Evolutionary conservation across 2,329 filamentous ascomycete species (phyloP).

Genomic region (Scopulariopsis brevicaulis): DNA sequence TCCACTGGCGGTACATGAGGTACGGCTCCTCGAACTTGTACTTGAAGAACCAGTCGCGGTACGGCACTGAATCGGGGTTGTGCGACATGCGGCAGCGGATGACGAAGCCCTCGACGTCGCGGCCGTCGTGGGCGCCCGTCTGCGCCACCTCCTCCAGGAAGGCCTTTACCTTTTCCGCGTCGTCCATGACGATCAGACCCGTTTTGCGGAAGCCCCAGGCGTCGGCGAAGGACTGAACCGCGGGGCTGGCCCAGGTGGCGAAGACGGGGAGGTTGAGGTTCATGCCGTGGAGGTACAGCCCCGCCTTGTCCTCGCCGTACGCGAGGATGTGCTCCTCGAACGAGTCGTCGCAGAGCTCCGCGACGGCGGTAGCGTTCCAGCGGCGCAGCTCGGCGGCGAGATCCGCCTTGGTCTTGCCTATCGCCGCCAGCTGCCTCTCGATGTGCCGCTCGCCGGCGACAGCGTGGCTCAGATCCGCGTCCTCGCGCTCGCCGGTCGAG

Average conservation of each 20-base stretch:
- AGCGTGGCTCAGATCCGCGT: constrained; percentile 69
- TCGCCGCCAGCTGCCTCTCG: constrained; percentile 61
- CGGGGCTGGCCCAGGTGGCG: constrained; percentile 67
- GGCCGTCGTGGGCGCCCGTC: constrained; percentile 79
- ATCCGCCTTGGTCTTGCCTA: constrained; percentile 70
- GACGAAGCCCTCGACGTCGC: constrained; percentile 94
- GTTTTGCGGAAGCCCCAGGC: constrained; percentile 92
- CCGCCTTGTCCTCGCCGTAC: constrained; percentile 71
- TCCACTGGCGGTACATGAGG: constrained; percentile 97
- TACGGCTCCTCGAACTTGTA: constrained; percentile 99
- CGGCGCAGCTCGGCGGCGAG: constrained; percentile 63
- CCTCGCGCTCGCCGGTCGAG: constrained; percentile 72
- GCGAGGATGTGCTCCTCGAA: constrained; percentile 97
- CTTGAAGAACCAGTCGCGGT: constrained; percentile 98
- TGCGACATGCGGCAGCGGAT: constrained; percentile 68
- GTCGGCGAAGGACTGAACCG: constrained; percentile 84
- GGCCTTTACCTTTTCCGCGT: constrained; percentile 59
- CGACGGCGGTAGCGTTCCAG: constrained; percentile 88
- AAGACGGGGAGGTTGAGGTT: constrained; percentile 94
- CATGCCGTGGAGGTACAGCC: constrained; percentile 90
- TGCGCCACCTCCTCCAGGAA: constrained; percentile 82
- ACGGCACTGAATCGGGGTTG: constrained; percentile 39
- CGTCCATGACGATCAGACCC: constrained; percentile 65
- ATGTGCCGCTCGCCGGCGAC: constrained; percentile 72
- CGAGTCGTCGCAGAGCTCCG: constrained; percentile 87